A percentile compares a stretch with the other conserved stretches of the same genome.
These are phyloP conservation scores for Suillus decipiens DNA, from an alignment of 768 basidiomycete species.

Conservation along the genomic window DNA sequence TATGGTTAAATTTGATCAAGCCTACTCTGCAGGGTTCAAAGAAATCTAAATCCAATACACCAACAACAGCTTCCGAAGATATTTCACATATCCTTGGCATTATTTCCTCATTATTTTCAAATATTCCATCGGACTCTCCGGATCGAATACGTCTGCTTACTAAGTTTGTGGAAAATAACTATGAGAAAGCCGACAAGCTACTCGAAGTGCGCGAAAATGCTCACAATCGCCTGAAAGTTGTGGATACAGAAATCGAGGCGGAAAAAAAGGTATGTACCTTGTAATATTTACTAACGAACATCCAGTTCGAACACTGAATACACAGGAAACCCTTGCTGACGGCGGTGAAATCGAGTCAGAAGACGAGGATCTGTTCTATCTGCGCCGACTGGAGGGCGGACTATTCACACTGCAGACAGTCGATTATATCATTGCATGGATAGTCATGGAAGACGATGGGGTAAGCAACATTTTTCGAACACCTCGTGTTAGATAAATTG, in stretches of 20 bases:
- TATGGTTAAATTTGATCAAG: background rate
- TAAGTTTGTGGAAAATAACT: slow-evolving; percentile 92
- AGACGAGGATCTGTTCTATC: slow-evolving; percentile 77
- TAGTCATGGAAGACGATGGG: slow-evolving; percentile 97
- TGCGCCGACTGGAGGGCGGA: slow-evolving; percentile 85
- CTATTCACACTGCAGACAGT: slow-evolving; percentile 87
- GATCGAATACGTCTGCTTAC: slow-evolving; percentile 79
- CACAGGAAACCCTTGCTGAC: slow-evolving; percentile 54
- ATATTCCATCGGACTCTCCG: slow-evolving; percentile 82
- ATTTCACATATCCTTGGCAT: slow-evolving; percentile 87
- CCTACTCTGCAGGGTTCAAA: slow-evolving; percentile 45
- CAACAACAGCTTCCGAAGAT: slow-evolving; percentile 71
- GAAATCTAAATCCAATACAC: slow-evolving; percentile 57
- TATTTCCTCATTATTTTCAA: slow-evolving; percentile 83
- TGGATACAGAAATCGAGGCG: slow-evolving; percentile 65
- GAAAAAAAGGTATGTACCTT: slow-evolving; percentile 62
- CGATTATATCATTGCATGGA: slow-evolving; percentile 94
- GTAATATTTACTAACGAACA: background rate
- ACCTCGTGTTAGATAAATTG: background rate
- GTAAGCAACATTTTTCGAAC: slow-evolving; percentile 48
- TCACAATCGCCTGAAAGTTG: slow-evolving; percentile 53
- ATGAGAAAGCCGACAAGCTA: slow-evolving; percentile 93
- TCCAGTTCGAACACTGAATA: background rate
- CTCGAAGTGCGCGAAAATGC: slow-evolving; percentile 83
- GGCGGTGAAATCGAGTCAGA: slow-evolving; percentile 60